Base-by-base conservation (phyloP, 2,329 filamentous ascomycete genomes). In the Nemania sp. region DNA sequence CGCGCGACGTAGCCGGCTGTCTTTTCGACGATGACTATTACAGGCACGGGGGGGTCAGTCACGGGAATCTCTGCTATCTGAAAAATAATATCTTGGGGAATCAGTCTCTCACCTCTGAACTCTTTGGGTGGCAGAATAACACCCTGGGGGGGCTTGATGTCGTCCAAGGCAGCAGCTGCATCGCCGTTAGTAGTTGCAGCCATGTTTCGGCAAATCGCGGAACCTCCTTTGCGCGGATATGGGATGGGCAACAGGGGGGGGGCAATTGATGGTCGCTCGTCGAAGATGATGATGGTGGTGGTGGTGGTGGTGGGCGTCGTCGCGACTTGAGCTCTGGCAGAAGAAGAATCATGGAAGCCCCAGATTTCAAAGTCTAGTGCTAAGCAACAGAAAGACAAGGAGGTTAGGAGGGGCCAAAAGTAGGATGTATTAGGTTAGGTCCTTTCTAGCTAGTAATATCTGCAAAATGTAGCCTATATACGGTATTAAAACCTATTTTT, bases 61-160 rank as follows among this genome's bases (percentile, higher is more conserved):
- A 42, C 5, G 17, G 29, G 5, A 5, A 1, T 25, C 20, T 5
- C 3, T 15, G 5, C 18, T 43, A 10, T 5, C n/a, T 13, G n/a
- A 21, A 15, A 29, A 42, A 43, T n/a, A 37, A 45, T 17, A 39
- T 6, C 18, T 40, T 34, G 34, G 39, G 32, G 5, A 18, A 67
- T n/a, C n/a, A n/a, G n/a, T n/a, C n/a, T n/a, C 68, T 62, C 77
- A 74, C 81, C 80, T 81, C 92, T 88, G 71, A 97, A 92, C 73
- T 93, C 90, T 73, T 88, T 94, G 11, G 95, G 95, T 20, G 95
- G 95, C 56, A 97, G 84, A 58, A 97, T 90, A 65, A 97, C 84
- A 64, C 92, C 92, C 60, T 88, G 79, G 3, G 94, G 94, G 35
- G 91, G 87, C 75, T 92, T 94, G 74, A 87, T 85, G 64, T 87